Base-by-base conservation (phyloP, 139 green algal species). In the Asterochloris sp. region DNA sequence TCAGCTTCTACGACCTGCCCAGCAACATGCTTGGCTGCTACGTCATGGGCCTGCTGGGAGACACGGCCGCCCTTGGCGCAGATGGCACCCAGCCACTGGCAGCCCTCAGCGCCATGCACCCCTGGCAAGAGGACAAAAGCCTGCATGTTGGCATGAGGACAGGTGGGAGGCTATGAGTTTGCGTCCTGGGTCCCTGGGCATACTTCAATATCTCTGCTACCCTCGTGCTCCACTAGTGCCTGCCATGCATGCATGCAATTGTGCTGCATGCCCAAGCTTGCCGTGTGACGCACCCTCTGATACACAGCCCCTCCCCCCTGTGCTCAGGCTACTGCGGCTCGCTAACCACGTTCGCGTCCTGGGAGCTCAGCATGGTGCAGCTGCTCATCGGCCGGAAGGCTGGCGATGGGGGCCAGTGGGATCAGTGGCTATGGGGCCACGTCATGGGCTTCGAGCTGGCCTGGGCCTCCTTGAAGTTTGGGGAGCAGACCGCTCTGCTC, bases 341-440 rank as follows among this genome's bases (percentile, higher is more conserved):
- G 8, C 81, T 97, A 12, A 98, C 94, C 8, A 98, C 94, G 0
- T 97, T 96, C 84, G 89, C 93, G 9, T 91, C 87, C 79, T 98
- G 94, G 94, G 80, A 91, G 17, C 19, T 91, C n/a, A 86, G 93
- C 73, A 73, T 88, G 64, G 67, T 84, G 21, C 66, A 64, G 61
- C n/a, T 78, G 47, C 26, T 87, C 21, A 83, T 87, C 19, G 84
- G 84, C 8, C 77, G 84, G 28, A 74, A 74, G 71, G 83, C 66
- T 17, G 24, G 27, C 4, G 29, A 83, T 17, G 79, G 84, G 38
- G 84, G 84, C 10, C 84, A 87, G 75, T 87, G 84, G 84, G 74
- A 63, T 15, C 67, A 87, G 61, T 78, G 68, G 12, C 24, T 93
- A 12, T 91, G 81, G 69, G 89, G 83, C 11, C 62, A 91, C 12